Evolutionary conservation across 148 eudicot species (phyloP).

Genomic region (Heliamphora exappendiculata): DNA sequence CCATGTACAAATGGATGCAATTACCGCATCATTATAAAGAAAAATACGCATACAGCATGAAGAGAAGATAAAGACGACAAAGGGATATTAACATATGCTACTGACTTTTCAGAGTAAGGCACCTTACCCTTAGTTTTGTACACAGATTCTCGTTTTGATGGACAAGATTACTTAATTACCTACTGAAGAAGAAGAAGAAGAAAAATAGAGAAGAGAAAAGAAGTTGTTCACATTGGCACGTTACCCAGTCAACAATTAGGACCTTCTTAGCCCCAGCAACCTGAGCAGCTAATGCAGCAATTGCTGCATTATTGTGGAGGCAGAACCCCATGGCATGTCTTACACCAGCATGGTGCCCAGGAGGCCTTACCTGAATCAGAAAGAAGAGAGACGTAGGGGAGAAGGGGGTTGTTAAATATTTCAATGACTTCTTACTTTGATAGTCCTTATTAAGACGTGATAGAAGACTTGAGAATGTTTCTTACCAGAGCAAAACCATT

Average conservation of each 20-base stretch:
- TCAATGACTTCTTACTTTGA: neutral
- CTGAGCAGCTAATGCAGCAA: conserved; percentile 90
- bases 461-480: conserved; percentile 4
- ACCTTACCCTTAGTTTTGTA: neutral
- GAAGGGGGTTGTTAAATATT: neutral
- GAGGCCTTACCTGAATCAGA: conserved; percentile 78
- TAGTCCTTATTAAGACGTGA: neutral
- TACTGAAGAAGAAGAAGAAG: neutral
- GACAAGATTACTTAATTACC: neutral
- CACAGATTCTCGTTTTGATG: neutral
- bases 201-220: neutral
- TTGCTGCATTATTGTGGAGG: conserved; percentile 95
- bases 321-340: conserved; percentile 95
- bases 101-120: neutral
- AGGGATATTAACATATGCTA: neutral
- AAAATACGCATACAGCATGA: neutral
- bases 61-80: neutral
- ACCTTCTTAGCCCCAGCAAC: conserved; percentile 85
- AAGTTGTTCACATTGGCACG: conserved; percentile 37
- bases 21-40: neutral
- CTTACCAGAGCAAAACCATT: conserved; percentile 98
- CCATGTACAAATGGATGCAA: neutral
- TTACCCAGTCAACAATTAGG: conserved; percentile 95
- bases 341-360: conserved; percentile 99
- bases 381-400: conserved; percentile 3